A percentile compares a stretch with the other conserved stretches of the same genome.
phyloP scores from a whole-genome alignment of 768 basidiomycete species.

The Lactifluus hygrophoroides region DNA sequence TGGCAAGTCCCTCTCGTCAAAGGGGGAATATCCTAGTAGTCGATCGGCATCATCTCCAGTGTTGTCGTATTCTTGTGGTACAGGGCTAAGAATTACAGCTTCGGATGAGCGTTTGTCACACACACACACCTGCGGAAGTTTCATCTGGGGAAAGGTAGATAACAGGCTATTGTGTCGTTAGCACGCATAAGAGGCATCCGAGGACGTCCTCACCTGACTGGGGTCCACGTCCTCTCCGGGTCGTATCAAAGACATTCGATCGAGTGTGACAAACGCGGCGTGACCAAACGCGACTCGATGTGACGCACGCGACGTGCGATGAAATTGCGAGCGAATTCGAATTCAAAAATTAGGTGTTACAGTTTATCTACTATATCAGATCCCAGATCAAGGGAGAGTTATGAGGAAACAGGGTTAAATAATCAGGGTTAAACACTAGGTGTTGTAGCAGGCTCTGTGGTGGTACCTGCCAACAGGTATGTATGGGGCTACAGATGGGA shows the following conservation, averaged over 20 bases:
- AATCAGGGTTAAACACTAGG: not conserved
- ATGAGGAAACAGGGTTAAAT: not conserved
- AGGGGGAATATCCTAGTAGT: constrained; percentile 8
- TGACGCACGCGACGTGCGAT: not conserved
- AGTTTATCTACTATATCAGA: not conserved
- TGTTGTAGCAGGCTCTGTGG: not conserved
- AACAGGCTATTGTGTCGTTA: constrained; percentile 10
- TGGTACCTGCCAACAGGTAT: no score
- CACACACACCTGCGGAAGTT: not conserved
- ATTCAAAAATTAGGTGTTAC: no score
- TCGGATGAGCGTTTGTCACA: not conserved
- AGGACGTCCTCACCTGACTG: constrained; percentile 9
- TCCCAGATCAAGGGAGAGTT: not conserved
- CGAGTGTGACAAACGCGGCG: not conserved
- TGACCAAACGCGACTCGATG: not conserved
- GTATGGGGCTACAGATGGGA: not conserved
- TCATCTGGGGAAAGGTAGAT: constrained; percentile 17
- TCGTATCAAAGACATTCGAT: constrained; percentile 4
- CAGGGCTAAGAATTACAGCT: not conserved
- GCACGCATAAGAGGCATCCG: not conserved
- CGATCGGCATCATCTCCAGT: not conserved
- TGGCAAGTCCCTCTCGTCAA: constrained; percentile 16
- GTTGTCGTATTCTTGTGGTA: not conserved
- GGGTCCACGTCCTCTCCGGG: constrained; percentile 15
- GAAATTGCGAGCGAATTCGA: no score